phyloP scores from a whole-genome alignment of 1,284 basidiomycete genomes.

The Naganishia sp. region DNA sequence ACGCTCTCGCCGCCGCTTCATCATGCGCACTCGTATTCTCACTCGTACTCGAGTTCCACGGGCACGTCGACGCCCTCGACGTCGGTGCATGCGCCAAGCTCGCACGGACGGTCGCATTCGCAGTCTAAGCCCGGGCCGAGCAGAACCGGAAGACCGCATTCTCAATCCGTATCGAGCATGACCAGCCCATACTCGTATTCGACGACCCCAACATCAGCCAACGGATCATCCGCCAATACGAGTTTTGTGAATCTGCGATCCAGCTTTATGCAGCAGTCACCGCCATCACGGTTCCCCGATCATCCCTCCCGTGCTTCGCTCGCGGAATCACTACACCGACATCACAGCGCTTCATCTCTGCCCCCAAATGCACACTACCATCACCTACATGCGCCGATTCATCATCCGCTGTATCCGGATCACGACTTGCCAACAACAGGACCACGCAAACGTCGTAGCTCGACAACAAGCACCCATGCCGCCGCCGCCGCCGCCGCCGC shows the following conservation, averaged over 20 bases:
- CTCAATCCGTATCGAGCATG: conserved; percentile 33
- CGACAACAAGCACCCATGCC: not conserved
- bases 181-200: conserved; percentile 25
- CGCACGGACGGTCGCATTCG: not conserved
- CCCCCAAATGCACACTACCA: conserved; percentile 7
- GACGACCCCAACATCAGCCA: conserved; percentile 3
- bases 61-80: conserved; percentile 5
- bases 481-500: not conserved
- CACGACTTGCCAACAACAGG: conserved; percentile 14
- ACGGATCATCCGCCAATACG: conserved; percentile 5
- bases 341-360: conserved; percentile 16
- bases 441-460: conserved; percentile 19
- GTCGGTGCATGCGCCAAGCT: not conserved
- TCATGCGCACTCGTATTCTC: conserved; percentile 13
- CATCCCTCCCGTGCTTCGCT: not conserved
- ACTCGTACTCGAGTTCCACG: conserved; percentile 1
- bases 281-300: conserved; percentile 9
- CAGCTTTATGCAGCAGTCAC: conserved; percentile 27
- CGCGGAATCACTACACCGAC: conserved; percentile 7
- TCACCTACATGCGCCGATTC: not conserved
- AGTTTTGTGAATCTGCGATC: conserved; percentile 27
- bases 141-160: conserved; percentile 28
- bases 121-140: conserved; percentile 10
- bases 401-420: conserved; percentile 6
- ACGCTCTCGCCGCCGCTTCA: conserved; percentile 1